These are phyloP conservation scores for Beta macrorhiza DNA, from an alignment of 179 eudicot species.

Conservation along the genomic window DNA sequence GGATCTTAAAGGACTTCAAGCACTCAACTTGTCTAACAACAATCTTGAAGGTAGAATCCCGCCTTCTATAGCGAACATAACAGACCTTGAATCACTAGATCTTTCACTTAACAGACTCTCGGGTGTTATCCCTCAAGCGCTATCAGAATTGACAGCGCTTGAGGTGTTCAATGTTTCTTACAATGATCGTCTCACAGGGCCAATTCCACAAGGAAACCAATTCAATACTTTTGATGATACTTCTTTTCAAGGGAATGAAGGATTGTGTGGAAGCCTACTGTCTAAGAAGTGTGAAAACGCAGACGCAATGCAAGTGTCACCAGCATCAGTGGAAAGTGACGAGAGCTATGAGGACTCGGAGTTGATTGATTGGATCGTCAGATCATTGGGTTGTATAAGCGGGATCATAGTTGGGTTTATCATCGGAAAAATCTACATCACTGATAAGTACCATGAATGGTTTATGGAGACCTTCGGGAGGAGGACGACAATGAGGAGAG, in stretches of 20 bases:
- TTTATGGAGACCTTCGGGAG: constrained; percentile 30
- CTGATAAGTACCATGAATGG: constrained; percentile 31
- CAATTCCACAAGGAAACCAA: constrained; percentile 39
- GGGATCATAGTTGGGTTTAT: constrained; percentile 34
- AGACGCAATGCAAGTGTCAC: neutral
- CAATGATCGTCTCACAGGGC: constrained; percentile 37
- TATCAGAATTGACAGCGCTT: constrained; percentile 26
- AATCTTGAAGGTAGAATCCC: constrained; percentile 34
- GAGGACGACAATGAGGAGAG: constrained; percentile 9
- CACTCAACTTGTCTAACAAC: constrained; percentile 43
- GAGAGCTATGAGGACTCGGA: constrained; percentile 5
- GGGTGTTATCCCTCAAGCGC: constrained; percentile 31
- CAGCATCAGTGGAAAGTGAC: neutral
- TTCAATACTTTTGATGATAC: constrained; percentile 38
- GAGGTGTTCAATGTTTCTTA: constrained; percentile 35
- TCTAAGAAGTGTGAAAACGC: constrained; percentile 32
- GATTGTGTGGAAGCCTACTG: constrained; percentile 41
- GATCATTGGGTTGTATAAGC: constrained; percentile 29
- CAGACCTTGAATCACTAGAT: constrained; percentile 38
- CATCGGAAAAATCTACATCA: constrained; percentile 24
- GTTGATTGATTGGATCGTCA: constrained; percentile 33
- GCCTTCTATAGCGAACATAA: constrained; percentile 27
- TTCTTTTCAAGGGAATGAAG: constrained; percentile 35
- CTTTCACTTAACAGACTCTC: constrained; percentile 35
- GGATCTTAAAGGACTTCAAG: constrained; percentile 28